Evolutionary conservation across 768 basidiomycete genomes (phyloP).

Genomic region (Dentipellis fragilis): DNA sequence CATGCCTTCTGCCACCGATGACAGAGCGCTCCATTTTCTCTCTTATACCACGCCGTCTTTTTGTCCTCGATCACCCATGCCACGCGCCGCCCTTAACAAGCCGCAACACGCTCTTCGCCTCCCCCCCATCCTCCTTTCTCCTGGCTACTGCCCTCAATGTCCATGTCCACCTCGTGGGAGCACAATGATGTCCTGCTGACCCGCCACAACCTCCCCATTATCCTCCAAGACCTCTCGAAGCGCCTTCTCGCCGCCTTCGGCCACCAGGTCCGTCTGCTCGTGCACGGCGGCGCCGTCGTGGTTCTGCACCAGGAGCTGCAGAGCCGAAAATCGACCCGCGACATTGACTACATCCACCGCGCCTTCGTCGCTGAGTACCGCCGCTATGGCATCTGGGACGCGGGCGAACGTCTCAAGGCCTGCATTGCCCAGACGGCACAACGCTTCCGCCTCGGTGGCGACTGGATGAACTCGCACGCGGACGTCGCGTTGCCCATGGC

Average conservation of each 20-base stretch:
- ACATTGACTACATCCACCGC: constrained; percentile 59
- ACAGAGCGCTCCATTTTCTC: background rate
- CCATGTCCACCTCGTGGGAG: background rate
- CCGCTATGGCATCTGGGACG: constrained; percentile 37
- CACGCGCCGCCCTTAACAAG: background rate
- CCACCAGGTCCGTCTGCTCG: constrained; percentile 46
- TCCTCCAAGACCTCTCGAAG: constrained; percentile 44
- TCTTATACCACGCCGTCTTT: background rate
- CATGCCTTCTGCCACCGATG: background rate
- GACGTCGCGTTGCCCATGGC: constrained; percentile 64
- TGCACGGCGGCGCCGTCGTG: constrained; percentile 71
- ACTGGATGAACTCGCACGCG: constrained; percentile 75
- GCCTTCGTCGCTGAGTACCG: constrained; percentile 49
- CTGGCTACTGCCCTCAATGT: background rate
- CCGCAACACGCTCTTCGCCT: background rate
- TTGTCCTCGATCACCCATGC: background rate
- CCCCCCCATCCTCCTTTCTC: background rate
- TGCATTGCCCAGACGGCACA: constrained; percentile 50
- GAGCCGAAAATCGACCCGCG: constrained; percentile 44
- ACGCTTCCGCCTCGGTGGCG: constrained; percentile 40
- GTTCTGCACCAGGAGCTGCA: constrained; percentile 43
- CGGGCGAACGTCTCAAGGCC: constrained; percentile 39
- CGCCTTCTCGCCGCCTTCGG: constrained; percentile 37
- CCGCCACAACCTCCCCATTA: constrained; percentile 25
- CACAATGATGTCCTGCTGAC: constrained; percentile 26